Evolutionary conservation across 2,329 filamentous ascomycete species (phyloP), one percentile per base, ranked within the genome.

Genomic region (Microcyclospora pomicola): DNA sequence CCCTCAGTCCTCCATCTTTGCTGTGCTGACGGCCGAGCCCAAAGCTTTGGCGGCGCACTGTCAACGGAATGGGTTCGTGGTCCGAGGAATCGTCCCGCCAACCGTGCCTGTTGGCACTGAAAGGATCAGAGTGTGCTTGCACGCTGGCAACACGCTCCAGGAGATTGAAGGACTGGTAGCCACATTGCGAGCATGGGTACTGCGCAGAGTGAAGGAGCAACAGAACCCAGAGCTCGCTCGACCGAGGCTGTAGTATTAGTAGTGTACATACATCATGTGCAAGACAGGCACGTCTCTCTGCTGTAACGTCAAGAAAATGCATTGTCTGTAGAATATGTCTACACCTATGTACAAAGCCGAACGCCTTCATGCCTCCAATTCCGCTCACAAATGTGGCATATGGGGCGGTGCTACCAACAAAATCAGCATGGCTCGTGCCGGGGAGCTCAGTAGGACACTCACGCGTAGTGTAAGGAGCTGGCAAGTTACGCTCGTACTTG

Each of bases 401-500:
- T 30, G 31, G 10, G 37, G 37, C 9, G 37, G 29, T 39, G 15
- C 15, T 13, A 39, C 7, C 12, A 15, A 34, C 4, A 9, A 5
- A 24, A 14, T 33, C 36, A 32, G 36, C 24, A 6, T 6, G 6
- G 7, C 6, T n/a, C 13, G 24, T n/a, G 6, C 5, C 5, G 30
- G 12, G 6, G 30, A 31, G 14, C 14, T 5, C 14, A 31, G 9
- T 15, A 27, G 4, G 11, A 15, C 15, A 51, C 84, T 72, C 67
- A 95, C 88, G 78, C 46, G 85, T 80, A 41, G 92, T 68, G 49
- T 80, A 77, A 27, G 80, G 86, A 41, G 75, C 73, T 27, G 85
- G 83, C 38, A 96, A 61, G 63, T 98, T 98, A 60, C 91, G 75
- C 66, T 96, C 91, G 63, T 82, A 96, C 72, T 96, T 96, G 47